Percentiles rank a stretch among this genome's conserved stretches.
phyloP scores from a whole-genome alignment of 2,329 filamentous ascomycete species.

The Teratosphaeria gauchensis region DNA sequence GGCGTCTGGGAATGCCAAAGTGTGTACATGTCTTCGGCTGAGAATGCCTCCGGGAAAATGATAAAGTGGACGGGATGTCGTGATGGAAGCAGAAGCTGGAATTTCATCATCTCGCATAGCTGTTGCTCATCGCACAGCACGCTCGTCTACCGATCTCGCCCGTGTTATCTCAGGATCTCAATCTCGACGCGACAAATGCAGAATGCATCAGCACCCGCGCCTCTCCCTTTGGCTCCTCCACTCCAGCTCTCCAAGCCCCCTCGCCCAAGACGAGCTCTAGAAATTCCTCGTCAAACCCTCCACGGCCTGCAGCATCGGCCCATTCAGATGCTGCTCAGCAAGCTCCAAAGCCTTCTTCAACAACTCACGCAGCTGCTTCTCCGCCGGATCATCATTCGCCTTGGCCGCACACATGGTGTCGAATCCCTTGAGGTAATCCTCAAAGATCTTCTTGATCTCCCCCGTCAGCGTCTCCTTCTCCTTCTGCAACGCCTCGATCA shows the following conservation, averaged over 20 bases:
- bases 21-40: too few species aligned
- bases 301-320: conserved; percentile 1
- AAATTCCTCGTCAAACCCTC: background rate
- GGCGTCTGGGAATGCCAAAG: too few species aligned
- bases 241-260: background rate
- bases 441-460: conserved; percentile 1
- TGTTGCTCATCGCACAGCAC: background rate
- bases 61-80: background rate
- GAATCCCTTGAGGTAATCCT: conserved; percentile 7
- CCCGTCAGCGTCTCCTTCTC: background rate
- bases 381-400: conserved; percentile 2
- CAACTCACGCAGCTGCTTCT: conserved; percentile 5
- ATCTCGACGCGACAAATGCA: background rate
- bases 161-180: background rate
- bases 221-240: background rate
- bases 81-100: background rate
- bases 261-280: background rate
- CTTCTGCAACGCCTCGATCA: background rate
- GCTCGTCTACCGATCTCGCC: background rate
- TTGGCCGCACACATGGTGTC: conserved; percentile 6
- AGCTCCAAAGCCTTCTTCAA: conserved; percentile 2
- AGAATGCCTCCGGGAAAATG: background rate
- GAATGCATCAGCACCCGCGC: background rate
- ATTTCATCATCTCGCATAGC: background rate
- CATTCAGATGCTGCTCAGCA: conserved; percentile 2